These are phyloP conservation scores for Syncephalis fuscata DNA, from an alignment of 371 early-diverging fungal species.

Conservation along the genomic window DNA sequence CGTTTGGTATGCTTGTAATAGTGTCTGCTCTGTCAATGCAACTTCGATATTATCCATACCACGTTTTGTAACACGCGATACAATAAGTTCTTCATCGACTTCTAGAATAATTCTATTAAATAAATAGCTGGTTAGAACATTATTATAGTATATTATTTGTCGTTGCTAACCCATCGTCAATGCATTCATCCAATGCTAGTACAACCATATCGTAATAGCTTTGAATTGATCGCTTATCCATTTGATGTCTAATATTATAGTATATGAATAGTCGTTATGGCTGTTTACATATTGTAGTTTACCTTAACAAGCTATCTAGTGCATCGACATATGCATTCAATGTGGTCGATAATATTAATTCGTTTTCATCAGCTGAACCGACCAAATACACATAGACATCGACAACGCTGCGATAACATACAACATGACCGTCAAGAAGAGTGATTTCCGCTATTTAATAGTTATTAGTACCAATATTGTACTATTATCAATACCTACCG, in stretches of 20 bases:
- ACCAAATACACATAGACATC: conserved; percentile 86
- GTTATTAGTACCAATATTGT: not conserved
- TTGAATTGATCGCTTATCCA: conserved; percentile 78
- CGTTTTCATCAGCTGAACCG: conserved; percentile 87
- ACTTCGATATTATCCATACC: conserved; percentile 60
- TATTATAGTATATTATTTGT: no score
- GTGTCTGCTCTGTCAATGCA: conserved; percentile 78
- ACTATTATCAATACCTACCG: conserved; percentile 16
- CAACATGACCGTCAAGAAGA: conserved; percentile 77
- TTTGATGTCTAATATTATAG: conserved; percentile 42
- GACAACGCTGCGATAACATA: conserved; percentile 65
- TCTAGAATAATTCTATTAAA: conserved; percentile 60
- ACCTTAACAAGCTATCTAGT: conserved; percentile 68
- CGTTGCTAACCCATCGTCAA: conserved; percentile 77
- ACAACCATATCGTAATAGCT: conserved; percentile 84
- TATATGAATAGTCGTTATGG: no score
- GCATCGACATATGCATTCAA: conserved; percentile 76
- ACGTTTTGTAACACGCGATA: conserved; percentile 80
- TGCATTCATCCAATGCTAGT: conserved; percentile 85
- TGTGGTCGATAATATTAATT: conserved; percentile 64
- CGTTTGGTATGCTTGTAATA: conserved; percentile 76
- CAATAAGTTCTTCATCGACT: conserved; percentile 74
- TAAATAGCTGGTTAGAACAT: not conserved
- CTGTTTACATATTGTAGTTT: conserved; percentile 3
- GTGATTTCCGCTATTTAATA: conserved; percentile 55